Evolutionary conservation across 805 yeast species (phyloP), one percentile per base, ranked within the genome.

Genomic region (Nakazawaea populi): DNA sequence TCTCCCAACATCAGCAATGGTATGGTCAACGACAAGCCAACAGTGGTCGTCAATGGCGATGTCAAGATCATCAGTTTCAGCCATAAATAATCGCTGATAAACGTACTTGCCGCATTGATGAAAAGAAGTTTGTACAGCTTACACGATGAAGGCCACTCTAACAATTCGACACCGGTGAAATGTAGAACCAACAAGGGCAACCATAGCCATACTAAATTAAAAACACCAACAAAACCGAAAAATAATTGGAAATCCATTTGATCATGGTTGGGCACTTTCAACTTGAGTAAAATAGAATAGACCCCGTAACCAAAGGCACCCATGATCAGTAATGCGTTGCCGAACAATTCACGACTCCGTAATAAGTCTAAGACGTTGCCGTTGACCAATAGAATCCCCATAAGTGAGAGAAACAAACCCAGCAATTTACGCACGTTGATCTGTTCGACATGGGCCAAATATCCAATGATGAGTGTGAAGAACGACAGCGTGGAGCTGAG

Each of bases 1-100:
- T 94, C 99, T 32, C 97, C 96, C 34, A 89, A 65, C 88, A 94
- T 87, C 0, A 97, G 96, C 47, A 94, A 76, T 2, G 99, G 99
- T 18, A 94, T 94, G 0, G 98, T 92, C 53, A 91, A 80, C 24
- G 96, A 85, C 32, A 94, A 73, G 0, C 99, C 99, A 9, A 94
- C 96, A 0, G 99, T 94, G 3, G 92, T 98, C 0, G 96, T 91
- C 56, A 94, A 72, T 1, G 99, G 99, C 42, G 94, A 85, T 0
- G 99, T 94, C 61, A 94, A 71, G 34, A 94, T 75, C 80, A 91
- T 94, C 0, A 98, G 96, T 55, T 89, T 82, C 35, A 96, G 96
- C 99, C 99, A 94, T 60, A 95, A 83, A 59, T 85, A 90, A 64
- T 94, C 99, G 39, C 96, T 85, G 12, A 91, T 67, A 57, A 94